Evolutionary conservation across 257 asterid species (phyloP).

Genomic region (Mentha longifolia): DNA sequence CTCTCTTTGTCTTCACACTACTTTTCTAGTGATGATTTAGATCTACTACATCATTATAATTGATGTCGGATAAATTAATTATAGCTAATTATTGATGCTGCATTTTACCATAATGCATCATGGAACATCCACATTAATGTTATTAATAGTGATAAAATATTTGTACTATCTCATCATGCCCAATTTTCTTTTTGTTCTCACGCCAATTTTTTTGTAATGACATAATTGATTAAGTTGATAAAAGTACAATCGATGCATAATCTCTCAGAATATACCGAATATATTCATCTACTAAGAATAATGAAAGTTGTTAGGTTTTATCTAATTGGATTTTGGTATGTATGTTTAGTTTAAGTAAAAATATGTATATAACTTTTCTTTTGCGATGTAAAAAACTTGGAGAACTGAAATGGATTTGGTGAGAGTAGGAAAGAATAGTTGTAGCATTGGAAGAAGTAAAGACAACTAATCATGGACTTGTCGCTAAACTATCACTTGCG

Average conservation of each 20-base stretch:
- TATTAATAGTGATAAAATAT: too few relatives aligned
- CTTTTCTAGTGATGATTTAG: constrained; percentile 18
- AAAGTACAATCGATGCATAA: background rate
- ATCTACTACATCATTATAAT: background rate
- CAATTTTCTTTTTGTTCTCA: too few relatives aligned
- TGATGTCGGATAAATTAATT: background rate
- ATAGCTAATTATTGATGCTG: background rate
- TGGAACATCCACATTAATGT: background rate
- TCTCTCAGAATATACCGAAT: background rate
- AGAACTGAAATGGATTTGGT: constrained; percentile 52
- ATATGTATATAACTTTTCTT: too few relatives aligned
- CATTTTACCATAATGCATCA: background rate
- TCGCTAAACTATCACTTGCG: background rate
- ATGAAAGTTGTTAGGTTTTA: constrained; percentile 43
- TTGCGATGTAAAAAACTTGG: background rate
- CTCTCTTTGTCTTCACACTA: constrained; percentile 24
- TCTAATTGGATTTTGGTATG: constrained; percentile 54
- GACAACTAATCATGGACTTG: background rate
- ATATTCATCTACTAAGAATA: background rate
- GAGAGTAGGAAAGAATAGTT: constrained; percentile 44
- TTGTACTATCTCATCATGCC: background rate
- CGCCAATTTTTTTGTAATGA: too few relatives aligned
- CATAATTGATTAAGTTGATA: too few relatives aligned
- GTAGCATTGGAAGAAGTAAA: background rate
- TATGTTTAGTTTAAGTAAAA: background rate